Conservation (phyloP, 1,139 yeast genomes). For the Pneumocystis canis region DNA sequence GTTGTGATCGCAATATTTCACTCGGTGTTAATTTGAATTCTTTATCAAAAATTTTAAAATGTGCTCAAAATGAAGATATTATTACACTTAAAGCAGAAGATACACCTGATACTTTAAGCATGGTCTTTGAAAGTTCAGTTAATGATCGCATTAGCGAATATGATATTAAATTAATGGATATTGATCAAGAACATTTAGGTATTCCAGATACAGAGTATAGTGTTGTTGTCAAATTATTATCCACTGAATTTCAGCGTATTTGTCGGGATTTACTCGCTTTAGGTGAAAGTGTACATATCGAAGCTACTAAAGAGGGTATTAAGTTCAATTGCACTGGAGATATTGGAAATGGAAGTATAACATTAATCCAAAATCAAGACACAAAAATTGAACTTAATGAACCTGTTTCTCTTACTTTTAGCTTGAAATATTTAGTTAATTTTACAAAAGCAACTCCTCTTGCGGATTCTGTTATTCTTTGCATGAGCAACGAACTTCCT, state of each 20-base stretch:
- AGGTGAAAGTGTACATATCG: constrained; percentile 73
- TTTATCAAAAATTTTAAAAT: constrained; percentile 70
- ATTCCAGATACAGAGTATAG: constrained; percentile 91
- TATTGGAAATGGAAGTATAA: constrained; percentile 74
- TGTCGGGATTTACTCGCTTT: constrained; percentile 76
- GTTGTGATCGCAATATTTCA: constrained; percentile 90
- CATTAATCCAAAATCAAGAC: constrained; percentile 69
- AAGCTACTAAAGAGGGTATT: constrained; percentile 83
- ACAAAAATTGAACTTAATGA: constrained; percentile 65
- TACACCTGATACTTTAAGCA: constrained; percentile 63
- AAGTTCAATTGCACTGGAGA: constrained; percentile 87
- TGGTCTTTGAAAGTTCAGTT: constrained; percentile 65
- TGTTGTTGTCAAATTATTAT: constrained; percentile 74
- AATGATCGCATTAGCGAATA: constrained; percentile 89
- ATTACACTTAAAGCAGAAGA: constrained; percentile 86
- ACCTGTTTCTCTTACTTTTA: constrained; percentile 81
- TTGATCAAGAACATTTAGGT: constrained; percentile 85
- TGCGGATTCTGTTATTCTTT: constrained; percentile 61
- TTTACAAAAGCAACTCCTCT: constrained; percentile 83
- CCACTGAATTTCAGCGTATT: constrained; percentile 74
- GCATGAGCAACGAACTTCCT: constrained; percentile 83
- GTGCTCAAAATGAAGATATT: constrained; percentile 83
- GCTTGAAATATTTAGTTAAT: constrained; percentile 77
- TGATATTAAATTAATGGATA: constrained; percentile 84
- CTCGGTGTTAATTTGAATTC: constrained; percentile 84